Conservation (phyloP, 768 basidiomycete species). For the Hysterangium stoloniferum region DNA sequence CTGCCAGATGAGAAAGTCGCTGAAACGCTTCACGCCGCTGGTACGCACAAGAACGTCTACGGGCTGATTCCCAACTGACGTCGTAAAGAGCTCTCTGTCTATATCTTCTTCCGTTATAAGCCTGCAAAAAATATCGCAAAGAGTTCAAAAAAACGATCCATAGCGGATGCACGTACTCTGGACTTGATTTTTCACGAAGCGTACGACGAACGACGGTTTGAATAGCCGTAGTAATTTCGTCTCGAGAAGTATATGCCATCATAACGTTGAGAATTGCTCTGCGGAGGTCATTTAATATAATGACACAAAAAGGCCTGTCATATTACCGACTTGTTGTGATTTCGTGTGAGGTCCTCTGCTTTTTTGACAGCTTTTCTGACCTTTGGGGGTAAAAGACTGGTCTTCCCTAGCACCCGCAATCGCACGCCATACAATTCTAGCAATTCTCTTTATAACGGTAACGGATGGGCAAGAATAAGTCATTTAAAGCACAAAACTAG, state of each 20-base stretch:
- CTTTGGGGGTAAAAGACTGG: conserved; percentile 63
- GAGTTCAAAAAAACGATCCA: conserved; percentile 17
- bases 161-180: conserved; percentile 28
- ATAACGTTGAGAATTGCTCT: conserved; percentile 89
- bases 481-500: neutral
- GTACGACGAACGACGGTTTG: conserved; percentile 28
- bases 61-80: conserved; percentile 59
- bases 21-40: conserved; percentile 81
- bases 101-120: conserved; percentile 62
- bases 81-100: conserved; percentile 58
- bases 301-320: neutral
- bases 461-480: neutral
- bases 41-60: conserved; percentile 88
- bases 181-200: conserved; percentile 27
- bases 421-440: conserved; percentile 78
- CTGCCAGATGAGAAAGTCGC: conserved; percentile 96
- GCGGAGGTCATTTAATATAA: neutral
- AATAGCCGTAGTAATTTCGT: conserved; percentile 85
- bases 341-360: conserved; percentile 70
- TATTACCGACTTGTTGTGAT: conserved; percentile 55
- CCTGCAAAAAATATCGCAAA: conserved; percentile 21
- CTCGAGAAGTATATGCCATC: conserved; percentile 86
- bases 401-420: conserved; percentile 74
- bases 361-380: conserved; percentile 61
- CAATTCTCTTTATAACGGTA: conserved; percentile 35